Evolutionary conservation across 1,284 basidiomycete species (phyloP).

Genomic region (Boletellus dicymbophilus): DNA sequence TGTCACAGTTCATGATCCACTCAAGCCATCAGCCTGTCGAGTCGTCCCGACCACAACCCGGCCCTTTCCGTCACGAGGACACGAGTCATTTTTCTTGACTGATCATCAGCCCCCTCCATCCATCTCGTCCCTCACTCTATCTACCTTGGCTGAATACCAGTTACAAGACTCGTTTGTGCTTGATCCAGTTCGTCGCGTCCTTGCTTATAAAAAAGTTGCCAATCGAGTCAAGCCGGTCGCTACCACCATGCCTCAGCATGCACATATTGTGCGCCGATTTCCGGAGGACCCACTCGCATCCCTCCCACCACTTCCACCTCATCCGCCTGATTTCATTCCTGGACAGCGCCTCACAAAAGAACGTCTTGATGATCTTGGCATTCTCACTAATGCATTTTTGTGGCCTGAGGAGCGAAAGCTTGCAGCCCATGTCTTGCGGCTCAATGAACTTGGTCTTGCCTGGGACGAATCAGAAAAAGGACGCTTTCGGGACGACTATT

Average conservation of each 20-base stretch:
- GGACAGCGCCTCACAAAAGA: not conserved
- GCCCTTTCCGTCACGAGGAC: not conserved
- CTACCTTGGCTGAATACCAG: not conserved
- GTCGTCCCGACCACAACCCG: not conserved
- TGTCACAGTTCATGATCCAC: constrained; percentile 8
- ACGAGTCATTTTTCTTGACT: not conserved
- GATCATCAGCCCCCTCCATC: not conserved
- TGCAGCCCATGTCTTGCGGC: too few species aligned
- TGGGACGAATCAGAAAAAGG: constrained; percentile 32
- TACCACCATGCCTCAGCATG: not conserved
- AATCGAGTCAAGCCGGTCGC: constrained; percentile 24
- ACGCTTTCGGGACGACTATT: constrained; percentile 10
- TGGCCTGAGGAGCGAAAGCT: constrained; percentile 6
- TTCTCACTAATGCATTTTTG: constrained; percentile 14
- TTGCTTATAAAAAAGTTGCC: not conserved
- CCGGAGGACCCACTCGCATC: not conserved
- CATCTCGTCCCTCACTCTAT: not conserved
- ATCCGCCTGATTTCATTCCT: not conserved
- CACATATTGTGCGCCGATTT: not conserved
- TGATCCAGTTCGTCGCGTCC: constrained; percentile 10
- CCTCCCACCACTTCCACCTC: not conserved
- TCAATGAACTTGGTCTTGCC: constrained; percentile 36
- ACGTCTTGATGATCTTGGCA: constrained; percentile 5
- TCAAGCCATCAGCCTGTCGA: not conserved
- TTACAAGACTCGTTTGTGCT: constrained; percentile 13